phyloP scores from a whole-genome alignment of 2,329 filamentous ascomycete species.

The Stemphylium lycopersici region DNA sequence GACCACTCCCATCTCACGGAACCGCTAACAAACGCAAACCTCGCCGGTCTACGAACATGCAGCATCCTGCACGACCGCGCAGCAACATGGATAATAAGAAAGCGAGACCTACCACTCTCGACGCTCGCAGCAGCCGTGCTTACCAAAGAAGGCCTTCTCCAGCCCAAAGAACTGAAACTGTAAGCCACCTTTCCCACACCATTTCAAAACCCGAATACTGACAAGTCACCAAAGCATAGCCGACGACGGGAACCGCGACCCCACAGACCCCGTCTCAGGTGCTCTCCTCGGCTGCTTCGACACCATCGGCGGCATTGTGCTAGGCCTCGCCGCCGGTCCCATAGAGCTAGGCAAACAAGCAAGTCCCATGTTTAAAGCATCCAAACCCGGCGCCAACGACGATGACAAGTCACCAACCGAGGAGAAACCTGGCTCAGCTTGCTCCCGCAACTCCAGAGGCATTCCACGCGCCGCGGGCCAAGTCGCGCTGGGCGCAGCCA shows the following conservation, averaged over 20 bases:
- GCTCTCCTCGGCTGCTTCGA: slow-evolving; percentile 31
- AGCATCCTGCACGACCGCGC: slow-evolving; percentile 29
- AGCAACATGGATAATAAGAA: slow-evolving; percentile 38
- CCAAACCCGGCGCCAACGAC: not conserved
- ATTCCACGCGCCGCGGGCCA: slow-evolving; percentile 46
- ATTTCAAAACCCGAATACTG: too few relatives aligned
- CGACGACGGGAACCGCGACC: slow-evolving; percentile 24
- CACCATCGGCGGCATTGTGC: slow-evolving; percentile 25
- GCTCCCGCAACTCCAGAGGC: not conserved
- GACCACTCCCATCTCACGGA: not conserved
- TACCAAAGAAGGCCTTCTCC: slow-evolving; percentile 31
- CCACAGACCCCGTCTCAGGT: slow-evolving; percentile 32
- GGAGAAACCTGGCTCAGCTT: not conserved
- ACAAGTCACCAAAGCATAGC: slow-evolving; percentile 12
- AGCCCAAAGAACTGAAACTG: slow-evolving; percentile 35
- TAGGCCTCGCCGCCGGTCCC: slow-evolving; percentile 30
- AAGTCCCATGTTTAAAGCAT: slow-evolving; percentile 2
- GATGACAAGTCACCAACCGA: not conserved
- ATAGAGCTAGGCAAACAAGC: slow-evolving; percentile 27
- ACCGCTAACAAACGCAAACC: not conserved
- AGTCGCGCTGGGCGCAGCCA: slow-evolving; percentile 67
- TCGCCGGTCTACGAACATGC: slow-evolving; percentile 25
- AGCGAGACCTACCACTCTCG: slow-evolving; percentile 31
- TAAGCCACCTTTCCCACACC: too few relatives aligned
- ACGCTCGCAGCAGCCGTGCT: slow-evolving; percentile 38